Percentiles rank a stretch among this genome's conserved stretches.
Conservation (phyloP, 2,329 filamentous ascomycete species). For the Cordyceps farinosa region DNA sequence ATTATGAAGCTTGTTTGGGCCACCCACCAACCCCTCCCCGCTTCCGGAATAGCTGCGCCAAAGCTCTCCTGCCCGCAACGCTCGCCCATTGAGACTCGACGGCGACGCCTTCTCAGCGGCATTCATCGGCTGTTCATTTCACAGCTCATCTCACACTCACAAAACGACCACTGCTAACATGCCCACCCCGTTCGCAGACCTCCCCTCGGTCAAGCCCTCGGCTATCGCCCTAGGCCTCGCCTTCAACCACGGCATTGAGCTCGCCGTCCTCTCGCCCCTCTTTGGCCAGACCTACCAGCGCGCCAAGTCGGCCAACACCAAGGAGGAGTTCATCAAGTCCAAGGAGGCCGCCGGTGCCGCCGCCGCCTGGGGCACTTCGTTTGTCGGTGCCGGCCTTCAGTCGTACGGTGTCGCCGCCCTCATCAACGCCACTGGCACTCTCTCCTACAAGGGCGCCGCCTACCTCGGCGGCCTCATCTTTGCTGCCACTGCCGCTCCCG, state of each 20-base stretch:
- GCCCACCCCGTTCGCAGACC: conserved; percentile 38
- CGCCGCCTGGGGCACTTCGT: conserved; percentile 83
- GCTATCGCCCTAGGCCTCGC: conserved; percentile 93
- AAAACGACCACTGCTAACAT: not conserved
- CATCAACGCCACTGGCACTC: conserved; percentile 90
- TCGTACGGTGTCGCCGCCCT: conserved; percentile 85
- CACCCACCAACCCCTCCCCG: not conserved
- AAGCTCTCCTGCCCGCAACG: not conserved
- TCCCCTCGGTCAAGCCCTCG: conserved; percentile 86
- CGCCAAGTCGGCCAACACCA: conserved; percentile 85
- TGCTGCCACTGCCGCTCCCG: conserved; percentile 81
- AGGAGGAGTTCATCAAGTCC: conserved; percentile 93
- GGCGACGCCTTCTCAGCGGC: not conserved
- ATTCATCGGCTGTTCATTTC: not conserved
- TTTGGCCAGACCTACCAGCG: conserved; percentile 94
- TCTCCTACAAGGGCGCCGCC: conserved; percentile 95
- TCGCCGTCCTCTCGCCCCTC: conserved; percentile 81
- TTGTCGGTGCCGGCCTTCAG: conserved; percentile 85
- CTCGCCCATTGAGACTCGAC: not conserved
- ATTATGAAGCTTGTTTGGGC: conserved; percentile 5
- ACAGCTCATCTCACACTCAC: not conserved
- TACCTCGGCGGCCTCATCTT: conserved; percentile 92
- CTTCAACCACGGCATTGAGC: conserved; percentile 91
- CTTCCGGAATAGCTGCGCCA: not conserved
- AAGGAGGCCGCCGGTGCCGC: conserved; percentile 88